Evolutionary conservation across 305 asterid species (phyloP).

Genomic region (Plantago coronopus): DNA sequence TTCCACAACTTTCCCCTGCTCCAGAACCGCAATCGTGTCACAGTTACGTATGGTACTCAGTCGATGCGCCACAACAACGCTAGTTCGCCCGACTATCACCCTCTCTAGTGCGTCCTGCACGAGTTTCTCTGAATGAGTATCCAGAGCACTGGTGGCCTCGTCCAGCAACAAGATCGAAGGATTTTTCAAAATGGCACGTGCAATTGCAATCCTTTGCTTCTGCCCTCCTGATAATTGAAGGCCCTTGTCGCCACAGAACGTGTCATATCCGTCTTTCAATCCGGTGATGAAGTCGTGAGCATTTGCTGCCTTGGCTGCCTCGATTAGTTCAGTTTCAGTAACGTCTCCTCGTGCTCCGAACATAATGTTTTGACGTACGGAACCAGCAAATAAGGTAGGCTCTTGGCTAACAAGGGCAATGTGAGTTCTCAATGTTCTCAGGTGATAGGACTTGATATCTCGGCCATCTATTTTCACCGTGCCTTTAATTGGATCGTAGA

Average conservation of each 20-base stretch:
- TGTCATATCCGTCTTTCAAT: slow-evolving; percentile 61
- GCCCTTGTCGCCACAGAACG: slow-evolving; percentile 81
- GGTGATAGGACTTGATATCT: slow-evolving; percentile 55
- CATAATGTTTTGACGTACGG: slow-evolving; percentile 50
- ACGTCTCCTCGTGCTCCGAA: slow-evolving; percentile 52
- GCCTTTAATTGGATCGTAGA: slow-evolving; percentile 66
- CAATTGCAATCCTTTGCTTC: slow-evolving; percentile 85
- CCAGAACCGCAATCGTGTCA: slow-evolving; percentile 62
- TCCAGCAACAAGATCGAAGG: slow-evolving; percentile 60
- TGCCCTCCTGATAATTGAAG: slow-evolving; percentile 86
- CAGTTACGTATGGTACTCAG: slow-evolving; percentile 70
- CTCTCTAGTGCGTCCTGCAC: slow-evolving; percentile 81
- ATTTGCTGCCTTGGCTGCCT: slow-evolving; percentile 74
- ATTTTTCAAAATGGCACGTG: slow-evolving; percentile 71
- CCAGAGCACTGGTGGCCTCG: slow-evolving; percentile 89
- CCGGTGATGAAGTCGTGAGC: slow-evolving; percentile 74
- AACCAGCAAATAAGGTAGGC: slow-evolving; percentile 69
- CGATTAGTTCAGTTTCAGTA: slow-evolving; percentile 53
- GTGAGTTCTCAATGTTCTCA: slow-evolving; percentile 60
- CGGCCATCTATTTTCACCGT: slow-evolving; percentile 61
- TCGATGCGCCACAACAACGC: slow-evolving; percentile 82
- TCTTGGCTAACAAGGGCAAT: slow-evolving; percentile 84
- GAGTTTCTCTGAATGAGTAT: slow-evolving; percentile 67
- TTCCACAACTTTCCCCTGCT: slow-evolving; percentile 68
- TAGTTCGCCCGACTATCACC: slow-evolving; percentile 78